Evolutionary conservation across 192 early-diverging fungal genomes (phyloP).

Genomic region (Backusella westeae): DNA sequence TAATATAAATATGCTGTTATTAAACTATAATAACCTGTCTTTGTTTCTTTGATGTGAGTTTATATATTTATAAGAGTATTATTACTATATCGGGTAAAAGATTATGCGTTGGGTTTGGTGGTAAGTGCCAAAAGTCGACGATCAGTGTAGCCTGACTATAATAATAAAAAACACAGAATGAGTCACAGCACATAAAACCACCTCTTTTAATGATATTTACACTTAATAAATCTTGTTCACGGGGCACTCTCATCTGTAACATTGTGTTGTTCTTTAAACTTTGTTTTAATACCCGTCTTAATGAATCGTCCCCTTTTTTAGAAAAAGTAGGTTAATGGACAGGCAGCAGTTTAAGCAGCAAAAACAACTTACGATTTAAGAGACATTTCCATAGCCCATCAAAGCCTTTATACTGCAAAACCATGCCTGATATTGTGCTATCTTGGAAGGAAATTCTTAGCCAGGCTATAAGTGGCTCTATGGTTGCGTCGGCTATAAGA

Average conservation of each 20-base stretch:
- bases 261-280: conserved; percentile 29
- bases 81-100: background rate
- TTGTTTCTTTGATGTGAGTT: background rate
- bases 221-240: conserved; percentile 38
- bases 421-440: conserved; percentile 34
- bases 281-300: conserved; percentile 37
- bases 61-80: background rate
- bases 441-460: conserved; percentile 35
- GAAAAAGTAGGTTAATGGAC: background rate
- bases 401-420: conserved; percentile 37
- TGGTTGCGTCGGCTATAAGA: conserved; percentile 33
- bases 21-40: background rate
- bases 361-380: conserved; percentile 34
- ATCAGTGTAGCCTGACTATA: conserved; percentile 41
- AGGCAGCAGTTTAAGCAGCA: no score
- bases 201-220: conserved; percentile 19
- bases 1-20: background rate
- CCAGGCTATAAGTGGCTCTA: conserved; percentile 39
- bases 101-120: conserved; percentile 12
- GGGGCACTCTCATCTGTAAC: conserved; percentile 35
- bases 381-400: conserved; percentile 41
- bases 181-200: background rate
- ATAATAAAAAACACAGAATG: background rate
- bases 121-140: conserved; percentile 36
- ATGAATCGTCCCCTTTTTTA: conserved; percentile 35